Conservation (phyloP, 345 rosid species). For the Melastoma malabathricum region DNA sequence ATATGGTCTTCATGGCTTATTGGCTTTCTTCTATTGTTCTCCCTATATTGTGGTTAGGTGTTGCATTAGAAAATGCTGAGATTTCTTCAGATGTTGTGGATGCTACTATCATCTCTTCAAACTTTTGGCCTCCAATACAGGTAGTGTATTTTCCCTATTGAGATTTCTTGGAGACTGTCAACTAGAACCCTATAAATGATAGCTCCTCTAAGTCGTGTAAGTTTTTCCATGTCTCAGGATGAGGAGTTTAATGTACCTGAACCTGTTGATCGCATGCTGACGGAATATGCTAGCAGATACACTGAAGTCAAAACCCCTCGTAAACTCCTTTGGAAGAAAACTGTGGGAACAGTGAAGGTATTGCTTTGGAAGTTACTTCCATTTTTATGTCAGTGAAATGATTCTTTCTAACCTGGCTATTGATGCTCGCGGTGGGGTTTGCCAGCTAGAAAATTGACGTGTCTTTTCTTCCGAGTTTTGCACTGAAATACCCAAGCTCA, state of each 20-base stretch:
- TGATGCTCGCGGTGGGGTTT: no score
- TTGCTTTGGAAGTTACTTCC: background rate
- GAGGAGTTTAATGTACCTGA: conserved; percentile 65
- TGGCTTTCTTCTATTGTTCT: background rate
- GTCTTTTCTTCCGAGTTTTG: no score
- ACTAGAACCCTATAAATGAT: no score
- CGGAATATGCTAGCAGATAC: conserved; percentile 69
- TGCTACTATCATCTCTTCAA: conserved; percentile 81
- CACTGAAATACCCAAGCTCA: no score
- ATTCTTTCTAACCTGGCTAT: background rate
- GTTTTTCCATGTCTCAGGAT: conserved; percentile 37
- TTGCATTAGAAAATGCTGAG: conserved; percentile 28
- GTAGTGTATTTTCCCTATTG: conserved; percentile 12
- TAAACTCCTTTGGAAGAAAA: conserved; percentile 91
- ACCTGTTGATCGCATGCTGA: conserved; percentile 56
- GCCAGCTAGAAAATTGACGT: no score
- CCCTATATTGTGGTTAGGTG: conserved; percentile 19
- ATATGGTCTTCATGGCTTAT: background rate
- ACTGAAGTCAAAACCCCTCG: conserved; percentile 90
- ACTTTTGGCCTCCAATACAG: conserved; percentile 99
- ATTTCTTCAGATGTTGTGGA: conserved; percentile 46
- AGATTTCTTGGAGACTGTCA: no score
- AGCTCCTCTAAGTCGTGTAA: background rate
- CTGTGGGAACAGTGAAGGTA: conserved; percentile 92
- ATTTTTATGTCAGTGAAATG: background rate